Evolutionary conservation across 2,329 filamentous ascomycete genomes (phyloP), one percentile per base, ranked within the genome.

Genomic region (Rosellinia necatrix): DNA sequence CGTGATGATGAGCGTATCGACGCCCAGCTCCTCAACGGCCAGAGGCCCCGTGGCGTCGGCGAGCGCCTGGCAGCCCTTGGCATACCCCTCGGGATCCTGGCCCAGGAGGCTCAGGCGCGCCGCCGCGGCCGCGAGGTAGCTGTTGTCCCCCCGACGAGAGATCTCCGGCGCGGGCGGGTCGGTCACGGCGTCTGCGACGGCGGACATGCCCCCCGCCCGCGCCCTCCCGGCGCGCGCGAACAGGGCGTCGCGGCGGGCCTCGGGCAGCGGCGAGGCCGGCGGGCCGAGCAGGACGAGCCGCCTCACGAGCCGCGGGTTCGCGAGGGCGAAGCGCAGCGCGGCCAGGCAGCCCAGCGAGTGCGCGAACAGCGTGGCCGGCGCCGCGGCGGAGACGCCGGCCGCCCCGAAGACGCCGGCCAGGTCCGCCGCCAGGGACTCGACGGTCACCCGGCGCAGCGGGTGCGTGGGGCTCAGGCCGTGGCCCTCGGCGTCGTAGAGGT

Each of bases 401-500:
- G 10, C 25, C 8, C 25, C 17, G 13, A 54, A 58, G 8, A 60
- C 30, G 3, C 46, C 30, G 1, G n/a, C 30, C 17, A 60, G 58
- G n/a, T 60, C 58, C 4, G 35, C 17, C 0, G 53, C 40, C 4
- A 60, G 49, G 22, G 53, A 54, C 3, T 27, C 17, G 5, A 60
- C 51, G 21, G 30, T 60, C 22, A 60, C n/a, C 21, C 40, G 21
- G 54, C 46, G 51, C 7, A 60, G 41, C n/a, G 58, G 58, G 9
- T 57, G 53, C 1, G 49, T 60, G 3, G 58, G 58, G 13, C 49
- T 57, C 6, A 60, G 30, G 10, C 58, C 53, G 37, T 58, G 58
- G 3, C 58, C 58, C 44, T 60, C 58, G 32, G 58, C 43, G 27
- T 60, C 58, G 19, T 57, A 60, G 3, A 60, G 41, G 19, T 54